Conservation (phyloP, 148 eudicot species). For the Bassia scoparia region DNA sequence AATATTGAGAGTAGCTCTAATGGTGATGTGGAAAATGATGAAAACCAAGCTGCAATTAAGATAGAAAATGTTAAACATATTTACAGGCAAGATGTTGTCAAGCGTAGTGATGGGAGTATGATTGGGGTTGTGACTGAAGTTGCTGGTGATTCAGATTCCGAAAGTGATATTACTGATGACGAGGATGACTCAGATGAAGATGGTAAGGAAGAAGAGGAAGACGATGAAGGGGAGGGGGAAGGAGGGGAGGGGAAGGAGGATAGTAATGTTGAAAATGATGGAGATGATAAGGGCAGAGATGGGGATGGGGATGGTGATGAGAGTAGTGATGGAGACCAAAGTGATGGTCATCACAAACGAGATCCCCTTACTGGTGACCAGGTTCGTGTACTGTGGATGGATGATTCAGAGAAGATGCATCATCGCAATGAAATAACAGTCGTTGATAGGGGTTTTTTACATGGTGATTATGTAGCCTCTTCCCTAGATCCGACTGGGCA, state of each 20-base stretch:
- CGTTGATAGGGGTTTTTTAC: conserved; percentile 76
- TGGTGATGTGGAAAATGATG: conserved; percentile 24
- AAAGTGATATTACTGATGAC: conserved; percentile 68
- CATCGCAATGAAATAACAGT: conserved; percentile 52
- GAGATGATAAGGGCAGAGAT: conserved; percentile 21
- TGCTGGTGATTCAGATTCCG: conserved; percentile 91
- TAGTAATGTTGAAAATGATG: conserved; percentile 31
- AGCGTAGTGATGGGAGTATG: conserved; percentile 47
- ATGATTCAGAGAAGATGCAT: conserved; percentile 67
- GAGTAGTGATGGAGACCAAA: conserved; percentile 33
- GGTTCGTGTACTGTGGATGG: conserved; percentile 87
- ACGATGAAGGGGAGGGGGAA: conserved; percentile 27
- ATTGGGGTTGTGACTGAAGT: conserved; percentile 90
- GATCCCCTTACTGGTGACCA: conserved; percentile 66
- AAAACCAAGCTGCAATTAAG: conserved; percentile 29
- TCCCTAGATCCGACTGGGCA: conserved; percentile 80
- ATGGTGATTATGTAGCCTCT: conserved; percentile 92
- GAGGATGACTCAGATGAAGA: conserved; percentile 41
- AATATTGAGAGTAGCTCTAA: conserved; percentile 21
- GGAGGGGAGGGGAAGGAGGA: conserved; percentile 33
- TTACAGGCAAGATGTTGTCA: conserved; percentile 87
- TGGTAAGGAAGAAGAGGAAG: conserved; percentile 39
- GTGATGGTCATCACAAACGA: conserved; percentile 27
- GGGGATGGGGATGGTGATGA: conserved; percentile 33
- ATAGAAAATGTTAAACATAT: conserved; percentile 39